Percentiles rank a stretch among this genome's conserved stretches.
phyloP scores from a whole-genome alignment of 164 flowering plant species.

The Annona cherimola region DNA sequence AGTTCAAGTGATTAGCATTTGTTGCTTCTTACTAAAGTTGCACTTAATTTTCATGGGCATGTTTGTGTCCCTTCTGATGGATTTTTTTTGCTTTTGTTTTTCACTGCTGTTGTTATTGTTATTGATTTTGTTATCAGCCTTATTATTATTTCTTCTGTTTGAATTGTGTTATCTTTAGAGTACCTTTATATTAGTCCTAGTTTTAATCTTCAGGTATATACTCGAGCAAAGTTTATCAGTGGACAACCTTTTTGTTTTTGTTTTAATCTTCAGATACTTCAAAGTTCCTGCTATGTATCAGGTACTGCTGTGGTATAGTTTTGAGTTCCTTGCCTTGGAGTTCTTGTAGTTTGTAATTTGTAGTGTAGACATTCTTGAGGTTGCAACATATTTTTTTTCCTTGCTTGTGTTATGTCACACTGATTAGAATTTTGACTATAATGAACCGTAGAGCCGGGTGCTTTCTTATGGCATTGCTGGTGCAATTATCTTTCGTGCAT shows the following conservation, averaged over 20 bases:
- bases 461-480: slow-evolving; percentile 97
- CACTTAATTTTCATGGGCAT: too few species aligned
- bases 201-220: slow-evolving; percentile 59
- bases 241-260: slow-evolving; percentile 93
- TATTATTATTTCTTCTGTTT: background rate
- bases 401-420: background rate
- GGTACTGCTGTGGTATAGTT: slow-evolving; percentile 32
- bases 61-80: too few species aligned
- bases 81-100: background rate
- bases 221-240: slow-evolving; percentile 96
- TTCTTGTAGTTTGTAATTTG: background rate
- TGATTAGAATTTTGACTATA: slow-evolving; percentile 7
- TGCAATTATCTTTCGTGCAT: slow-evolving; percentile 75
- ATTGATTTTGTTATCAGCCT: background rate
- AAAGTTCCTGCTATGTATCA: slow-evolving; percentile 78
- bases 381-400: background rate
- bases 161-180: background rate
- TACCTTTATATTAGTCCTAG: background rate
- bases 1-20: too few species aligned
- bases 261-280: slow-evolving; percentile 88
- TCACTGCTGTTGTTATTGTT: background rate
- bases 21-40: too few species aligned
- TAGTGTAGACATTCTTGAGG: background rate
- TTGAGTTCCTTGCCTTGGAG: too few species aligned
- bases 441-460: slow-evolving; percentile 59